Conservation (phyloP, 2,329 filamentous ascomycete species). For the Diaporthe destruens region DNA sequence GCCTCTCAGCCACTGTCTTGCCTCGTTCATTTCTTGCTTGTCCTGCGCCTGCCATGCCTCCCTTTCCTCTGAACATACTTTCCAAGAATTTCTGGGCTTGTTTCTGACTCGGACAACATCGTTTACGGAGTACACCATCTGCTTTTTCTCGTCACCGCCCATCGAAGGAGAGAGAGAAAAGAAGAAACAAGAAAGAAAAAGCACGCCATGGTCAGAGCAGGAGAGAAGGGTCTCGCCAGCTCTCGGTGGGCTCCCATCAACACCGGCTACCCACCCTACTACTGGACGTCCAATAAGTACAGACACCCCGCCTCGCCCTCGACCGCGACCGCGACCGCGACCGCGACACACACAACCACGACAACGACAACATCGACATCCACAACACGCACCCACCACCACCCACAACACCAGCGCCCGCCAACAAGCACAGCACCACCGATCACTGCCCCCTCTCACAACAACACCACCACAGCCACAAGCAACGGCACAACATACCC, state of each 20-base stretch:
- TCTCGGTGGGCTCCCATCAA: conserved; percentile 41
- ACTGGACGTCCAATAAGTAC: conserved; percentile 35
- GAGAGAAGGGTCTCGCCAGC: conserved; percentile 37
- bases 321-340: conserved; percentile 7
- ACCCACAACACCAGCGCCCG: neutral
- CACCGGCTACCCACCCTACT: conserved; percentile 32
- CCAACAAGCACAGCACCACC: neutral
- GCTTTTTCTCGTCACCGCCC: neutral
- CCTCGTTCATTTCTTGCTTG: neutral
- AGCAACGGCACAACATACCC: neutral
- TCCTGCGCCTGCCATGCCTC: neutral
- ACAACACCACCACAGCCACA: neutral
- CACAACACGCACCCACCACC: neutral
- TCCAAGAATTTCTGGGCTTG: neutral
- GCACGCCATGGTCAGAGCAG: neutral
- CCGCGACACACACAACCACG: conserved; percentile 3
- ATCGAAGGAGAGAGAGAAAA: neutral
- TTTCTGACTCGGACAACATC: neutral
- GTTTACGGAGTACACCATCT: neutral
- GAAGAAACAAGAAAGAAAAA: no score
- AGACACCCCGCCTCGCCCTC: neutral
- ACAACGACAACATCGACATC: neutral
- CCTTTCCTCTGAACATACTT: neutral
- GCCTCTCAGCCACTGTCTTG: neutral
- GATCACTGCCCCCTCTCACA: neutral